A percentile compares a stretch with the other conserved stretches of the same genome.
Conservation (phyloP, 2,329 filamentous ascomycete species). For the Phialophora verrucosa region DNA sequence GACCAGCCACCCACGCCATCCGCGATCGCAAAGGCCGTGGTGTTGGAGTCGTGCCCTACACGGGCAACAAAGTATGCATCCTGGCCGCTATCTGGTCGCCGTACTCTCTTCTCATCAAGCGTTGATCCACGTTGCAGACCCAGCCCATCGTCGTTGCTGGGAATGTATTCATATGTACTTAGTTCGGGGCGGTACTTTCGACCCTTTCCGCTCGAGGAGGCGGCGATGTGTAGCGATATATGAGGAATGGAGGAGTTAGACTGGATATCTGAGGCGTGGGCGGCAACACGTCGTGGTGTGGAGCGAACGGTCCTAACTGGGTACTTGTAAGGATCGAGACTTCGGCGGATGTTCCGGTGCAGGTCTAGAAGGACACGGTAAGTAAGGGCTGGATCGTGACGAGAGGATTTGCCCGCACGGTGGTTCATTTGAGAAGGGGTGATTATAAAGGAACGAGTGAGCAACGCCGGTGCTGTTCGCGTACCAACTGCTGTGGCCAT, state of each 20-base stretch:
- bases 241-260: slow-evolving; percentile 42
- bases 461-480: slow-evolving; percentile 28
- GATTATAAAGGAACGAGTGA: slow-evolving; percentile 34
- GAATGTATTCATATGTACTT: slow-evolving; percentile 75
- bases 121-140: slow-evolving; percentile 46
- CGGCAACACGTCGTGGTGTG: slow-evolving; percentile 22
- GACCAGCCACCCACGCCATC: slow-evolving; percentile 97
- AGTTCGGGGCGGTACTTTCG: slow-evolving; percentile 69
- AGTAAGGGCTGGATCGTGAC: slow-evolving; percentile 36
- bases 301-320: slow-evolving; percentile 22
- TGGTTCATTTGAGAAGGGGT: slow-evolving; percentile 33
- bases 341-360: slow-evolving; percentile 32
- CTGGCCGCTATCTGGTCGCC: slow-evolving; percentile 80
- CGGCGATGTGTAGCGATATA: slow-evolving; percentile 72
- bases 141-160: slow-evolving; percentile 47
- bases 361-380: slow-evolving; percentile 36
- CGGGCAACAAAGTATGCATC: slow-evolving; percentile 93
- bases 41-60: slow-evolving; percentile 71
- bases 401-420: slow-evolving; percentile 38
- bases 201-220: slow-evolving; percentile 76
- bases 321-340: slow-evolving; percentile 32
- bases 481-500: slow-evolving; percentile 31
- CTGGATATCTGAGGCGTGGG: not conserved
- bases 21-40: slow-evolving; percentile 84
- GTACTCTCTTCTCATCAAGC: slow-evolving; percentile 64